Evolutionary conservation across 768 basidiomycete species (phyloP).

Genomic region (Suillus spraguei): DNA sequence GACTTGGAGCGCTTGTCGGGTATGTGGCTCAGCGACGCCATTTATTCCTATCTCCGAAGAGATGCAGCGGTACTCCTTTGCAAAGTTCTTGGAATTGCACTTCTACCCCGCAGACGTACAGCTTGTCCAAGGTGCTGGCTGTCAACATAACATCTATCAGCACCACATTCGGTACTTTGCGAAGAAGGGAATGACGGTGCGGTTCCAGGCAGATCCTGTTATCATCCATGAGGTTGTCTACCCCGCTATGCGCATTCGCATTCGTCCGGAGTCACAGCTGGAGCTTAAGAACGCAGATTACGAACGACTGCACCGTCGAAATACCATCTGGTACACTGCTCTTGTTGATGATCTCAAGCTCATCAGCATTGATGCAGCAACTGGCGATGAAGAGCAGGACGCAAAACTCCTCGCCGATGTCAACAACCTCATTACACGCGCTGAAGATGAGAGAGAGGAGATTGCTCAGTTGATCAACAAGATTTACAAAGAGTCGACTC

Average conservation of each 20-base stretch:
- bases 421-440: slow-evolving; percentile 66
- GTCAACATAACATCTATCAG: slow-evolving; percentile 92
- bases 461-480: slow-evolving; percentile 72
- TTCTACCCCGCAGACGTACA: slow-evolving; percentile 91
- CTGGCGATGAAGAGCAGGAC: slow-evolving; percentile 74
- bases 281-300: slow-evolving; percentile 93
- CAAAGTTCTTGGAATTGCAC: slow-evolving; percentile 93
- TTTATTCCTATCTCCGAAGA: slow-evolving; percentile 90
- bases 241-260: slow-evolving; percentile 84
- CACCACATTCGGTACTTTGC: slow-evolving; percentile 94
- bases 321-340: slow-evolving; percentile 72
- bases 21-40: slow-evolving; percentile 78
- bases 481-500: slow-evolving; percentile 77
- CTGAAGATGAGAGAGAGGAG: slow-evolving; percentile 75
- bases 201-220: slow-evolving; percentile 86
- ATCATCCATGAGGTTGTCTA: slow-evolving; percentile 84
- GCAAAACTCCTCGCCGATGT: slow-evolving; percentile 62
- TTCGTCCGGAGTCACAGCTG: slow-evolving; percentile 85
- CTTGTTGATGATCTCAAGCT: slow-evolving; percentile 76
- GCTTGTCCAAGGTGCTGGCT: slow-evolving; percentile 85
- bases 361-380: slow-evolving; percentile 78
- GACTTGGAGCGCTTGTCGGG: slow-evolving; percentile 88
- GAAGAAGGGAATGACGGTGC: slow-evolving; percentile 78
- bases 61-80: slow-evolving; percentile 93
- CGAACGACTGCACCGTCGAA: slow-evolving; percentile 70